Percentiles rank a stretch among this genome's conserved stretches.
Conservation (phyloP, 2,329 filamentous ascomycete species). For the Chlorencoelia australis region DNA sequence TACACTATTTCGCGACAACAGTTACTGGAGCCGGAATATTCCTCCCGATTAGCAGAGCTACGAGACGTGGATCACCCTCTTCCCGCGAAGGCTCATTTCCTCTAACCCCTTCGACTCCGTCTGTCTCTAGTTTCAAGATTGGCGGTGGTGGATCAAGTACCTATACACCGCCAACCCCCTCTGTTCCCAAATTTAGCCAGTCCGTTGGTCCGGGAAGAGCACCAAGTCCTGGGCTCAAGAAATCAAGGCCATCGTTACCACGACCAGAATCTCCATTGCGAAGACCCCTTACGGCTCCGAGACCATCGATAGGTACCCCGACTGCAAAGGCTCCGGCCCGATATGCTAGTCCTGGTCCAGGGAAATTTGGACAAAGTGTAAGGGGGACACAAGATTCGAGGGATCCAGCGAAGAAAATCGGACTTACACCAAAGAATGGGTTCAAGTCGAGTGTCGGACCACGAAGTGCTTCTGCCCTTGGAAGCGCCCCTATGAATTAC, state of each 20-base stretch:
- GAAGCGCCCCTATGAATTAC: slow-evolving; percentile 35
- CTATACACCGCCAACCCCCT: slow-evolving; percentile 54
- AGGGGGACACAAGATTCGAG: slow-evolving; percentile 42
- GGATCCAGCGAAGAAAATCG: slow-evolving; percentile 48
- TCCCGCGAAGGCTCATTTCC: slow-evolving; percentile 45
- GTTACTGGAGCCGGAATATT: slow-evolving; percentile 84
- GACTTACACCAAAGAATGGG: slow-evolving; percentile 35
- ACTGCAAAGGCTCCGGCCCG: slow-evolving; percentile 41
- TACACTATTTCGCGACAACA: slow-evolving; percentile 73
- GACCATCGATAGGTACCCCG: slow-evolving; percentile 48
- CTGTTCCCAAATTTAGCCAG: slow-evolving; percentile 73
- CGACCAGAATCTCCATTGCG: slow-evolving; percentile 80
- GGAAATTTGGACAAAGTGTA: slow-evolving; percentile 54
- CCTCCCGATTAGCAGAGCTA: slow-evolving; percentile 72
- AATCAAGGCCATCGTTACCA: slow-evolving; percentile 65
- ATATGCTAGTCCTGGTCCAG: slow-evolving; percentile 52
- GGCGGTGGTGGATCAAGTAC: slow-evolving; percentile 38
- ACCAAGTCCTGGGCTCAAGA: slow-evolving; percentile 62
- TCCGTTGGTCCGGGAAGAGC: slow-evolving; percentile 65
- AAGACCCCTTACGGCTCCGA: slow-evolving; percentile 47
- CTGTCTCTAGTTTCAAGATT: slow-evolving; percentile 38
- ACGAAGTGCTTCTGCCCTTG: slow-evolving; percentile 51
- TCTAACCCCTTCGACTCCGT: slow-evolving; percentile 59
- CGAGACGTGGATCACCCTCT: slow-evolving; percentile 51
- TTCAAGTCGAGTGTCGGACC: slow-evolving; percentile 40